A percentile compares a stretch with the other conserved stretches of the same genome.
These are phyloP conservation scores for Aechmea fasciata DNA, from an alignment of 176 grass and related monocot species.

Conservation along the genomic window DNA sequence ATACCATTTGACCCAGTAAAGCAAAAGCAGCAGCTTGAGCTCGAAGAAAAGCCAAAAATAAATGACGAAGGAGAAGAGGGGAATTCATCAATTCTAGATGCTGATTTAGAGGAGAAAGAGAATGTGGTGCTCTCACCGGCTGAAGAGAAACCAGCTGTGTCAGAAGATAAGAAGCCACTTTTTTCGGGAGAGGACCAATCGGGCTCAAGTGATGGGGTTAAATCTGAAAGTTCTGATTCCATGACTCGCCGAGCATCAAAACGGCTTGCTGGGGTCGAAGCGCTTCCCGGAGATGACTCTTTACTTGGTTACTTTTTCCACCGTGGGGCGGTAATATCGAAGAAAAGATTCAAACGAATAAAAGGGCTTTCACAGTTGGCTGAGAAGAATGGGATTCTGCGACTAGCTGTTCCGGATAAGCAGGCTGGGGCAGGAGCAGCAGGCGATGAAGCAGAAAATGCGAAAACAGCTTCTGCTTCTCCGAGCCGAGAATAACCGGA, in stretches of 20 bases:
- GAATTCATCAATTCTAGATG: not conserved
- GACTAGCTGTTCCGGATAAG: not conserved
- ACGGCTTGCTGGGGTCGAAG: not conserved
- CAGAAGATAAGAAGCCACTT: not conserved
- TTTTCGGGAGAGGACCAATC: not conserved
- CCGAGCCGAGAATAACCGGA: not conserved
- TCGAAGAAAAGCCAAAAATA: not conserved
- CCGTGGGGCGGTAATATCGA: not conserved
- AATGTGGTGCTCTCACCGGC: conserved; percentile 1
- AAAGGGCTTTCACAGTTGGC: not conserved
- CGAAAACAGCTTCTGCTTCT: too few species aligned
- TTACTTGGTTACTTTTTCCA: not conserved
- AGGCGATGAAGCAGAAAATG: not conserved
- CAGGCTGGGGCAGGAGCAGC: not conserved
- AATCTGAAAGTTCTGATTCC: not conserved
- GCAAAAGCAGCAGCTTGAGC: not conserved
- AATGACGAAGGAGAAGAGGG: conserved; percentile 6
- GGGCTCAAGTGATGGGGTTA: not conserved
- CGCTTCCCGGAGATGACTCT: not conserved
- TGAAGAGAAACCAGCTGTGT: conserved; percentile 23
- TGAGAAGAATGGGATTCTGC: not conserved
- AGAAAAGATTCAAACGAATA: not conserved
- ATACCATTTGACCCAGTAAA: not conserved
- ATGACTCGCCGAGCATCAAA: not conserved
- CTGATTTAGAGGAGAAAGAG: not conserved